Percentiles rank a stretch among this genome's conserved stretches.
Evolutionary conservation across 2,329 filamentous ascomycete genomes (phyloP).

Genomic region (Pseudopyricularia javanii): DNA sequence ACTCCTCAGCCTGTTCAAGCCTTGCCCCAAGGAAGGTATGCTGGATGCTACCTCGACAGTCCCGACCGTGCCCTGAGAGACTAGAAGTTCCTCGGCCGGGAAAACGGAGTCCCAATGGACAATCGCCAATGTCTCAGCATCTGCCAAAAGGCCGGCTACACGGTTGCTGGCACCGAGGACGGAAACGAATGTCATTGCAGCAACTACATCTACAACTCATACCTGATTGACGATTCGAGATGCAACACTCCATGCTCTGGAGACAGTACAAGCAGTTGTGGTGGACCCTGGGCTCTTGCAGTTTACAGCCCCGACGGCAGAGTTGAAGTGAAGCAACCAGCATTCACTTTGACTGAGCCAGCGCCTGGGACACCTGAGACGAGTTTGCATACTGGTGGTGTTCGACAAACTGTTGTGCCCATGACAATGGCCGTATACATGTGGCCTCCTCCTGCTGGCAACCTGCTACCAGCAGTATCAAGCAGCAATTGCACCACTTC

Average conservation of each 20-base stretch:
- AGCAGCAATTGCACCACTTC: background rate
- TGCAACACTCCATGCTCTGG: slow-evolving; percentile 10
- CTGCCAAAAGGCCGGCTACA: slow-evolving; percentile 7
- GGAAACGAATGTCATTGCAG: slow-evolving; percentile 11
- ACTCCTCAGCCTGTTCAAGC: slow-evolving; percentile 5
- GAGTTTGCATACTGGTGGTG: slow-evolving; percentile 6
- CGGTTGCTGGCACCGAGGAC: slow-evolving; percentile 8
- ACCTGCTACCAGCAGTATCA: background rate
- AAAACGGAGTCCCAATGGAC: slow-evolving; percentile 7
- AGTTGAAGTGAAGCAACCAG: slow-evolving; percentile 6
- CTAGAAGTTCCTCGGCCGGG: slow-evolving; percentile 4
- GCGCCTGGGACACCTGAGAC: slow-evolving; percentile 9
- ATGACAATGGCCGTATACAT: slow-evolving; percentile 9
- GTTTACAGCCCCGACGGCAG: slow-evolving; percentile 10
- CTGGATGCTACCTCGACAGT: slow-evolving; percentile 10
- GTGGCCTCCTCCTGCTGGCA: slow-evolving; percentile 6
- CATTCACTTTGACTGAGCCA: slow-evolving; percentile 8
- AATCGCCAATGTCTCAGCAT: slow-evolving; percentile 9
- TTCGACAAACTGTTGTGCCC: slow-evolving; percentile 9
- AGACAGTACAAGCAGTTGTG: slow-evolving; percentile 5
- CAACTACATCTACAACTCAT: slow-evolving; percentile 9
- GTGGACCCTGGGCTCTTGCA: slow-evolving; percentile 10
- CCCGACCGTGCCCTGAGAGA: slow-evolving; percentile 7
- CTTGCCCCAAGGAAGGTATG: slow-evolving; percentile 6
- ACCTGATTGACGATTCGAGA: slow-evolving; percentile 8